Evolutionary conservation across 2,329 filamentous ascomycete genomes (phyloP), one percentile per base, ranked within the genome.

Genomic region (Ploettnerulaceae sp.): DNA sequence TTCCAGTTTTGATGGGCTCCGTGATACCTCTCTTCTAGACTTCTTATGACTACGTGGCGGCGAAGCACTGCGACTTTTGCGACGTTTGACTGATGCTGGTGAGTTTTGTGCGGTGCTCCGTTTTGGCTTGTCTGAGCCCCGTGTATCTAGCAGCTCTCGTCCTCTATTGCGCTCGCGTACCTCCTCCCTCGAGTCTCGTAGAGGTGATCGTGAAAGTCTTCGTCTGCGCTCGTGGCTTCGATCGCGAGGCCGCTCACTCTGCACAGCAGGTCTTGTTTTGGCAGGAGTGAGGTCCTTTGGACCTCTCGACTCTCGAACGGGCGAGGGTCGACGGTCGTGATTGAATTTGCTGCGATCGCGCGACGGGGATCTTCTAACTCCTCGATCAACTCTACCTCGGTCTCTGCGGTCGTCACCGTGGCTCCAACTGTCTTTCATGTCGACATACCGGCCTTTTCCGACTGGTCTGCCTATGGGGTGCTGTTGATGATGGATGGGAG

Each of bases 391-490:
- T 66, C 65, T 64, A 54, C 65, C 64, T 65, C 66, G 63, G 52
- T 68, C 65, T 68, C 66, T 66, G 59, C 65, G 65, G 51, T 67
- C 66, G 55, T 67, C 61, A 57, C 61, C 64, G 63, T 63, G 59
- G 64, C 63, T 66, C 64, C 64, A 66, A 57, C 63, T 67, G 62
- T 66, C 63, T 66, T 64, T 67, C 66, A 68, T 68, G 60, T 63
- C 66, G 63, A 64, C 66, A 67, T 68, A 56, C 62, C 64, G 64
- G 41, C 24, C 41, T 44, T 22, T 22, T 28, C 41, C 29, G 39
- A 28, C 41, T 24, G 24, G 32, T 36, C 31, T 36, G 31, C 34
- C 41, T 36, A 32, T 36, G 20, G 29, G 26, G 7, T 7, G 25
- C 12, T 7, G 25, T 7, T 12, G 25, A 12, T 55, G 55, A 49